Evolutionary conservation across 2,329 filamentous ascomycete genomes (phyloP).

Genomic region (Clarireedia sp.): DNA sequence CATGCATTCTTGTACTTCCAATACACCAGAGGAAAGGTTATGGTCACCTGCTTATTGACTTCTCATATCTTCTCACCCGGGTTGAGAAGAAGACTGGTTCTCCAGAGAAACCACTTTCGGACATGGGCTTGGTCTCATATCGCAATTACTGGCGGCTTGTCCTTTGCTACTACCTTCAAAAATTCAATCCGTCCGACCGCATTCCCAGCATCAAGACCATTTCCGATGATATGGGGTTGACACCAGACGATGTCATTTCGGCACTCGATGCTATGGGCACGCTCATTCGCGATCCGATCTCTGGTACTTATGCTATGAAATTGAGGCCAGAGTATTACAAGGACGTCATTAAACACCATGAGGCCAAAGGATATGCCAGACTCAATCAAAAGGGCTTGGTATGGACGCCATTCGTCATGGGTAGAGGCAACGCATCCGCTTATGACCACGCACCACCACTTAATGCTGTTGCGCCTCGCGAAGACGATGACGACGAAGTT

Average conservation of each 20-base stretch:
- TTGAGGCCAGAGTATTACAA: conserved; percentile 80
- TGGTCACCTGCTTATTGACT: conserved; percentile 93
- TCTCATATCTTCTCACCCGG: conserved; percentile 90
- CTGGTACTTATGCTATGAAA: conserved; percentile 80
- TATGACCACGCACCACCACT: conserved; percentile 76
- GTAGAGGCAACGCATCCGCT: conserved; percentile 70
- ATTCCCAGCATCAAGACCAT: conserved; percentile 57
- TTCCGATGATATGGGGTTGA: conserved; percentile 89
- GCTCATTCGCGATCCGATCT: conserved; percentile 81
- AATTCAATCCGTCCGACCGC: conserved; percentile 45
- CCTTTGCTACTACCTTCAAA: conserved; percentile 73
- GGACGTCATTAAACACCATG: conserved; percentile 83
- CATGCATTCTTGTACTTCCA: conserved; percentile 89
- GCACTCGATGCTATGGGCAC: conserved; percentile 85
- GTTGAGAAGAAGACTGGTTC: conserved; percentile 92
- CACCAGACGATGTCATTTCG: conserved; percentile 90
- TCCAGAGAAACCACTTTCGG: conserved; percentile 92
- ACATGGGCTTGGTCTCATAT: conserved; percentile 96
- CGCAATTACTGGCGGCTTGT: conserved; percentile 94
- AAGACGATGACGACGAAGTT: conserved; percentile 50
- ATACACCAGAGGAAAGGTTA: conserved; percentile 98
- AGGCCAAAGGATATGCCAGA: conserved; percentile 78
- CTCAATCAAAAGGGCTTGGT: conserved; percentile 73
- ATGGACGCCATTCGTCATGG: conserved; percentile 98
- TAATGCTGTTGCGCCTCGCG: conserved; percentile 79